phyloP scores from a whole-genome alignment of 148 eudicot genomes.

The Rhododendron ferrugineum region DNA sequence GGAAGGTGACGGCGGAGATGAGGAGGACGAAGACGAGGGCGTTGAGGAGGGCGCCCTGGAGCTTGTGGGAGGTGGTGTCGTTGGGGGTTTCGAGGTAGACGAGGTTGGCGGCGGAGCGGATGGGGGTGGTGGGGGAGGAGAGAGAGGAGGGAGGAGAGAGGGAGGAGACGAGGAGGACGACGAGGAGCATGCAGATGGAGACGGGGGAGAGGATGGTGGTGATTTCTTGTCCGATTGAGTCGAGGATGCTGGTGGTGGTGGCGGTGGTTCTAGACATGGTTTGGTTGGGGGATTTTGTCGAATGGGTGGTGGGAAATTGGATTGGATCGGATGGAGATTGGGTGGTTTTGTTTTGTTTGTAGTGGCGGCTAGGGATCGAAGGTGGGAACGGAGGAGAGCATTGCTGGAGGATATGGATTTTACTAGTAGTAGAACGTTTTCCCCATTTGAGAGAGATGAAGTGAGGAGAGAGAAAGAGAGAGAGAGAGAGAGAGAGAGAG shows the following conservation, averaged over 20 bases:
- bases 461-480: too few species aligned
- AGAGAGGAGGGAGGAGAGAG: slow-evolving; percentile 23
- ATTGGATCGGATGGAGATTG: background rate
- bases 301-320: background rate
- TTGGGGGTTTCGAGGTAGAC: slow-evolving; percentile 64
- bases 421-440: background rate
- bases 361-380: background rate
- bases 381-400: background rate
- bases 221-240: slow-evolving; percentile 58
- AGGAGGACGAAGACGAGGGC: slow-evolving; percentile 68
- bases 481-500: too few species aligned
- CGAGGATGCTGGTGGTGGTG: slow-evolving; percentile 58
- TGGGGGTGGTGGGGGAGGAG: slow-evolving; percentile 15
- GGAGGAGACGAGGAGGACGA: slow-evolving; percentile 45
- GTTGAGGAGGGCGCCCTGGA: slow-evolving; percentile 76
- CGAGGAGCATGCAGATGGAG: slow-evolving; percentile 84
- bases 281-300: background rate
- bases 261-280: background rate
- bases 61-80: slow-evolving; percentile 56
- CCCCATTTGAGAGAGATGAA: too few species aligned
- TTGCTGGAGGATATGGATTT: background rate
- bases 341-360: background rate
- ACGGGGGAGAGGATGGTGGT: slow-evolving; percentile 80
- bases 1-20: slow-evolving; percentile 64
- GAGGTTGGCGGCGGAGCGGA: slow-evolving; percentile 80